These are phyloP conservation scores for Sporisorium exsertum DNA, from an alignment of 1,284 basidiomycete genomes.

Conservation along the genomic window DNA sequence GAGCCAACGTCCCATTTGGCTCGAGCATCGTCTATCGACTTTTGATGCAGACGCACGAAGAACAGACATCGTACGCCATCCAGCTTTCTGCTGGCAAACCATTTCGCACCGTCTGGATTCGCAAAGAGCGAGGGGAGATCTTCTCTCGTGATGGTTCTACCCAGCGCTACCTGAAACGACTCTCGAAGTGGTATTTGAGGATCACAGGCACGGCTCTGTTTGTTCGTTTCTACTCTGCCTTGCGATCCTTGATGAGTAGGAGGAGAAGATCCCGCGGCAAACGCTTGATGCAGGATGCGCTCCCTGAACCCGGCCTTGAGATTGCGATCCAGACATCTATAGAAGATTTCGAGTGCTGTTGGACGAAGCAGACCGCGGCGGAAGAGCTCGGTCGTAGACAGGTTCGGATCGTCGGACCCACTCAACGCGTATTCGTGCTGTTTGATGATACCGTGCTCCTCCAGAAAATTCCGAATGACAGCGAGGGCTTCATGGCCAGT, in stretches of 20 bases:
- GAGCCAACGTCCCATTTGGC: conserved; percentile 19
- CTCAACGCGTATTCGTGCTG: conserved; percentile 42
- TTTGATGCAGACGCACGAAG: conserved; percentile 28
- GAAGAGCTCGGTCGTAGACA: conserved; percentile 30
- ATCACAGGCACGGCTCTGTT: background rate
- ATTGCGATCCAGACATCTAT: conserved; percentile 58
- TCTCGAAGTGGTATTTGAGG: conserved; percentile 9
- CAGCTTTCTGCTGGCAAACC: conserved; percentile 58
- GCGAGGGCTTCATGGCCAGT: conserved; percentile 47
- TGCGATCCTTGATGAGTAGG: background rate
- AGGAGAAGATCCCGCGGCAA: conserved; percentile 2
- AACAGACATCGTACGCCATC: conserved; percentile 59
- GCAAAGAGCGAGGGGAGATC: conserved; percentile 28
- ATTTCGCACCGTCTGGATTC: conserved; percentile 15
- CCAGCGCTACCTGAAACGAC: conserved; percentile 50
- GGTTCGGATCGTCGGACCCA: conserved; percentile 17
- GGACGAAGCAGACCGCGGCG: conserved; percentile 32
- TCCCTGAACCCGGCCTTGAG: conserved; percentile 53
- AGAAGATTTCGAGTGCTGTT: conserved; percentile 49
- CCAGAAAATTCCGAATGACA: conserved; percentile 38
- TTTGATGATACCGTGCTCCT: conserved; percentile 41
- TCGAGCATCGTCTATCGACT: background rate
- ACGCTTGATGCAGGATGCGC: conserved; percentile 34
- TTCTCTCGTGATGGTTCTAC: conserved; percentile 24
- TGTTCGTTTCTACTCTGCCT: background rate